Evolutionary conservation across 2,329 filamentous ascomycete genomes (phyloP), one percentile per base, ranked within the genome.

Genomic region (Penicillium capsulatum): DNA sequence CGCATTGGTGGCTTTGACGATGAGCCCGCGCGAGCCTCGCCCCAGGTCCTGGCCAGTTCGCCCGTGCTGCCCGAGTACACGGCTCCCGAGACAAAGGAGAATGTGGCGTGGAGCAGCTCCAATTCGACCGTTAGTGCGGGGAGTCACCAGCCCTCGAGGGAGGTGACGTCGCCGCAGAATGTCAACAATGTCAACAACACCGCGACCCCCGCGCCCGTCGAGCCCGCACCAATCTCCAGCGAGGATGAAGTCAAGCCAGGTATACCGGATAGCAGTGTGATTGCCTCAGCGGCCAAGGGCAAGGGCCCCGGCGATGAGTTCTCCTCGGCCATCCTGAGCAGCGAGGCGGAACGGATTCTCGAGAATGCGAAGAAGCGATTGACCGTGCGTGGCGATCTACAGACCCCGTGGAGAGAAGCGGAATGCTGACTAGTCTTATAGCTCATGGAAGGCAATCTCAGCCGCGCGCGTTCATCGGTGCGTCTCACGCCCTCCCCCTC

Each of bases 391-490:
- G 26, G 13, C 30, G 17, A 14, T 34, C 40, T 22, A 22, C 27
- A 30, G 6, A 28, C 6, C 26, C n/a, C 11, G 7, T 11, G 7
- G 22, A 7, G 7, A 6, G 6, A 14, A 4, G 17, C 14, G 28
- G 31, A 36, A 47, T 43, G 38, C 54, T 60, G 40, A 58, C 38
- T 38, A 28, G 19, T 26, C 38, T 34, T 13, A 15, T 61, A 94
- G 88, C 85, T 86, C 20, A 95, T 96, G 89, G 91, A 96, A 66
- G 88, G 84, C 26, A 96, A 96, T 54, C 72, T 96, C 14, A 83
- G 77, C 41, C 83, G 87, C 45, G 90, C 88, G 19, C 79, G 87
- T 54, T 80, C 77, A 48, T 83, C 83, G 7, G 71, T 87, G 16
- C 72, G 77, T 9, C 57, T 66, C 5, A 73, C 76, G 16, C 69